phyloP scores from a whole-genome alignment of 2,329 filamentous ascomycete species.

The Arachnomyces sp. region DNA sequence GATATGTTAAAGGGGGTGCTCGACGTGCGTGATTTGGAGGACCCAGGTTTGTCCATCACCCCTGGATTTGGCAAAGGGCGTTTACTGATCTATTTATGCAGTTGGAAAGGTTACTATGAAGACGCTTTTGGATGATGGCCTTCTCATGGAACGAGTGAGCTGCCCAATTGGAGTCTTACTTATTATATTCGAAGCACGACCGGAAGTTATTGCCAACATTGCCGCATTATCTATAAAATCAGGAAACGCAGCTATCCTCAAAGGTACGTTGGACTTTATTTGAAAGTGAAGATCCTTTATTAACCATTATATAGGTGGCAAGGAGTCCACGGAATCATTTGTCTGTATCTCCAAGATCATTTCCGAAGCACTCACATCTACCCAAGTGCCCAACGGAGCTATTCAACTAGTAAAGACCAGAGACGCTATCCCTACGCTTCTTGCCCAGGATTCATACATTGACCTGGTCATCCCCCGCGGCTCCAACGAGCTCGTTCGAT shows the following conservation, averaged over 20 bases:
- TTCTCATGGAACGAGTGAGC: constrained; percentile 78
- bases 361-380: constrained; percentile 63
- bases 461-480: constrained; percentile 93
- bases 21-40: constrained; percentile 74
- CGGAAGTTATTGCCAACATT: constrained; percentile 98
- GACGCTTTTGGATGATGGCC: constrained; percentile 77
- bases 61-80: neutral
- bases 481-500: constrained; percentile 80
- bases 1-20: constrained; percentile 95
- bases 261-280: constrained; percentile 48
- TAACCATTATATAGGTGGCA: constrained; percentile 56
- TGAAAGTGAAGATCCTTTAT: neutral
- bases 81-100: constrained; percentile 24
- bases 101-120: constrained; percentile 78
- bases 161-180: constrained; percentile 96
- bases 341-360: constrained; percentile 81
- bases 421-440: constrained; percentile 81
- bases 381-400: constrained; percentile 72
- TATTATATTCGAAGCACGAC: constrained; percentile 96
- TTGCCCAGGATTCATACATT: constrained; percentile 77
- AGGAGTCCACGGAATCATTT: constrained; percentile 94
- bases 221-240: constrained; percentile 93
- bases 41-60: constrained; percentile 63
- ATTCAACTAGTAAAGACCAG: constrained; percentile 91
- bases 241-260: constrained; percentile 91